Percentiles rank a stretch among this genome's conserved stretches.
Evolutionary conservation across 1,284 basidiomycete species (phyloP).

Genomic region (Cryptococcus sp.): DNA sequence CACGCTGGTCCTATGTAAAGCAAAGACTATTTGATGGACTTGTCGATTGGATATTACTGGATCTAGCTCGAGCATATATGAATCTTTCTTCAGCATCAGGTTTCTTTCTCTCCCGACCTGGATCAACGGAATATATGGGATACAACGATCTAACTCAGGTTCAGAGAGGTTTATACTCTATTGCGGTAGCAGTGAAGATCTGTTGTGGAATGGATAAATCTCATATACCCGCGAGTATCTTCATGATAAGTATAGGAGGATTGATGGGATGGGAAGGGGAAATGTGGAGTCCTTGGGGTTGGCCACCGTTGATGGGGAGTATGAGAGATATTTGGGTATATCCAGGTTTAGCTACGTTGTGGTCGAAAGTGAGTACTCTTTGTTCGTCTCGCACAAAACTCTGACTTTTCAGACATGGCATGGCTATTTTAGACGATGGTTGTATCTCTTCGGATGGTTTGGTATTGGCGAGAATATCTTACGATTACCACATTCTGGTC

Average conservation of each 20-base stretch:
- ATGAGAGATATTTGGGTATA: constrained; percentile 25
- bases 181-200: constrained; percentile 11
- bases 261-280: constrained; percentile 32
- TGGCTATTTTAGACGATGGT: constrained; percentile 32
- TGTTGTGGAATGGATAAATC: constrained; percentile 3
- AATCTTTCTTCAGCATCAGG: constrained; percentile 15
- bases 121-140: constrained; percentile 3
- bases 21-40: constrained; percentile 9
- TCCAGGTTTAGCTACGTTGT: constrained; percentile 35
- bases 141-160: constrained; percentile 7
- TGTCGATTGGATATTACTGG: constrained; percentile 13
- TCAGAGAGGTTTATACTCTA: constrained; percentile 8
- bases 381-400: background rate
- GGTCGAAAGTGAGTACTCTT: constrained; percentile 30
- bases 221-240: constrained; percentile 4
- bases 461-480: constrained; percentile 36
- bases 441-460: constrained; percentile 35
- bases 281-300: constrained; percentile 39
- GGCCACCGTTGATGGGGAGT: constrained; percentile 37
- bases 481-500: constrained; percentile 32
- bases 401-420: constrained; percentile 34
- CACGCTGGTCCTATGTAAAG: constrained; percentile 16
- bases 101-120: constrained; percentile 20
- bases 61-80: constrained; percentile 23
- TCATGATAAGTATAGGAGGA: constrained; percentile 26